phyloP scores from a whole-genome alignment of 2,329 filamentous ascomycete species.

The Sclerotinia trifoliorum region DNA sequence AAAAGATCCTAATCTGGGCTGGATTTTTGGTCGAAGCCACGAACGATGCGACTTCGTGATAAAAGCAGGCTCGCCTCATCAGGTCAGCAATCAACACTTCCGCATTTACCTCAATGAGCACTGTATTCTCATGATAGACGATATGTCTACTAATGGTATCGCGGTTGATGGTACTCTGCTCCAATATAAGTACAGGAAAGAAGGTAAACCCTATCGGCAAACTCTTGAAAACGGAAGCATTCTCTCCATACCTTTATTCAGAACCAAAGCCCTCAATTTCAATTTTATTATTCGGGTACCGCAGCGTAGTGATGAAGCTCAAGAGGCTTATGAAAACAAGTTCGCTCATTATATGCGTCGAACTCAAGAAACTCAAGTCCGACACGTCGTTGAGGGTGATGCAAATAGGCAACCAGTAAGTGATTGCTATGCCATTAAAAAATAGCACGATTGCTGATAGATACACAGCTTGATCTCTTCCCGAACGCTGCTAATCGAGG shows the following conservation, averaged over 20 bases:
- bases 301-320: conserved; percentile 64
- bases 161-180: conserved; percentile 75
- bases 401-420: conserved; percentile 33
- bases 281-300: conserved; percentile 84
- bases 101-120: conserved; percentile 87
- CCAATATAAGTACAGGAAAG: conserved; percentile 49
- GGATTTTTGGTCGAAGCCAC: conserved; percentile 79
- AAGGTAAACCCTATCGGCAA: conserved; percentile 42
- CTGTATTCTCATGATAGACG: conserved; percentile 86
- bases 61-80: conserved; percentile 62
- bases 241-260: conserved; percentile 38
- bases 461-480: conserved; percentile 35
- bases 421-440: neutral
- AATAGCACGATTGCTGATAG: conserved; percentile 23
- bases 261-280: conserved; percentile 57
- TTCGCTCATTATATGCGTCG: conserved; percentile 42
- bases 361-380: conserved; percentile 21
- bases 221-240: conserved; percentile 39
- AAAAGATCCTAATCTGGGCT: conserved; percentile 69
- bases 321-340: conserved; percentile 66
- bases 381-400: conserved; percentile 9
- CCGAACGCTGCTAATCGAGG: conserved; percentile 34
- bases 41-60: conserved; percentile 70
- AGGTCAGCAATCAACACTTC: conserved; percentile 94
- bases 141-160: conserved; percentile 94